Percentiles rank a stretch among this genome's conserved stretches.
Evolutionary conservation across 2,329 filamentous ascomycete genomes (phyloP).

Genomic region (Cadophora sp.): DNA sequence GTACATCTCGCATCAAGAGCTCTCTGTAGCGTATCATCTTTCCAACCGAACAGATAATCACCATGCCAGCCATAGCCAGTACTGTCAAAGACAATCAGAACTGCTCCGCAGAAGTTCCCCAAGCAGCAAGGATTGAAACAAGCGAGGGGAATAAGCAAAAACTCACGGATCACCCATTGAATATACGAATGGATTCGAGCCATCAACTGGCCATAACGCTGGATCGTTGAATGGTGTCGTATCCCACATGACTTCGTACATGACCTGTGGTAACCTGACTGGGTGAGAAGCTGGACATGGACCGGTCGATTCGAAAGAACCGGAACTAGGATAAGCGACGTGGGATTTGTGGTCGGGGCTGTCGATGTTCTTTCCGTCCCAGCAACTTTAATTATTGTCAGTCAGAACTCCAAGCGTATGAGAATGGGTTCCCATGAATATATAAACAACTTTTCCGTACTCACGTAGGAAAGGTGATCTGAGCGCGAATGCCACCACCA

Average conservation of each 20-base stretch:
- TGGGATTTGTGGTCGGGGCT: slow-evolving; percentile 61
- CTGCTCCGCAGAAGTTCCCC: not conserved
- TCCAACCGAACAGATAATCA: slow-evolving; percentile 67
- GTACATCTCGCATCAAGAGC: slow-evolving; percentile 61
- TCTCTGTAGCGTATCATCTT: slow-evolving; percentile 43
- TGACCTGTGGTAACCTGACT: slow-evolving; percentile 60
- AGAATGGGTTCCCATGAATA: no score
- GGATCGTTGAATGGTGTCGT: slow-evolving; percentile 56
- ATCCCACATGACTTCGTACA: slow-evolving; percentile 64
- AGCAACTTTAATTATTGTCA: slow-evolving; percentile 51
- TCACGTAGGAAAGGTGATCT: slow-evolving; percentile 60
- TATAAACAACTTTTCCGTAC: no score
- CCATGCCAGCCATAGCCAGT: slow-evolving; percentile 50
- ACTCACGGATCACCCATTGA: slow-evolving; percentile 30
- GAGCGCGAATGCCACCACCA: slow-evolving; percentile 54
- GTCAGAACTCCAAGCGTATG: no score
- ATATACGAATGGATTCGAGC: slow-evolving; percentile 35
- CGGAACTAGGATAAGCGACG: slow-evolving; percentile 55
- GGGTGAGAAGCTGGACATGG: slow-evolving; percentile 58
- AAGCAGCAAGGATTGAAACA: not conserved
- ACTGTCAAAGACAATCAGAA: not conserved
- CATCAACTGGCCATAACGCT: slow-evolving; percentile 53
- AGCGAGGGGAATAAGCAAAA: not conserved
- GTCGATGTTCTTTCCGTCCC: slow-evolving; percentile 65
- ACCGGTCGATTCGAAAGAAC: slow-evolving; percentile 51